Evolutionary conservation across 495 filamentous ascomycete genomes (phyloP).

Genomic region (Terfezia boudieri): DNA sequence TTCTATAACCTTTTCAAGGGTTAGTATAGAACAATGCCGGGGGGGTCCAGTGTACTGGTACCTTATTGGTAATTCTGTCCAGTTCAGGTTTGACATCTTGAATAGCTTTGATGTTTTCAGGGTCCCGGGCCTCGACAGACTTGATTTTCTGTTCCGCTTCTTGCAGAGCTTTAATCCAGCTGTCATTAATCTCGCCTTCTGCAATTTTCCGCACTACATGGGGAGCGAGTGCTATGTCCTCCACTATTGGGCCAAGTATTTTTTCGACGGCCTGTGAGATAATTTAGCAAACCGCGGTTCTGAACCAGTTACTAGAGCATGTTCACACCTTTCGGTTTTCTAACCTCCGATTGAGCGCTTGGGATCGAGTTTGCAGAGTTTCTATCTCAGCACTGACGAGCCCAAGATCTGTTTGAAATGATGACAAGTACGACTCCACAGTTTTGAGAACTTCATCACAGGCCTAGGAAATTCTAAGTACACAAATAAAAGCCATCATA

Average conservation of each 20-base stretch:
- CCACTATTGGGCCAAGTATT: slow-evolving; percentile 67
- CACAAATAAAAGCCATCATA: not conserved
- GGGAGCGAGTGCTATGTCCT: slow-evolving; percentile 75
- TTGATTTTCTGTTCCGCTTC: slow-evolving; percentile 62
- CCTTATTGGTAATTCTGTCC: slow-evolving; percentile 61
- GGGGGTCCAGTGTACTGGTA: slow-evolving; percentile 14
- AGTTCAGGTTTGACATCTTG: slow-evolving; percentile 70
- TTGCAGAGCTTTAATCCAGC: slow-evolving; percentile 63
- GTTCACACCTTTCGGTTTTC: slow-evolving; percentile 46
- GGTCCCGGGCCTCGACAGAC: slow-evolving; percentile 41
- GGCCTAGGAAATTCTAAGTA: slow-evolving; percentile 23
- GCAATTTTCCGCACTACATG: slow-evolving; percentile 56
- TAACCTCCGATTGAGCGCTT: slow-evolving; percentile 60
- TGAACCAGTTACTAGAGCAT: not conserved
- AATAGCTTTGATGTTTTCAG: slow-evolving; percentile 44
- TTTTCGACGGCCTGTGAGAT: slow-evolving; percentile 47
- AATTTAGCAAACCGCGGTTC: not conserved
- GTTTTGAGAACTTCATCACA: slow-evolving; percentile 88
- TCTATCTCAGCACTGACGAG: slow-evolving; percentile 89
- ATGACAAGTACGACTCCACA: slow-evolving; percentile 74
- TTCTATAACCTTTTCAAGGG: slow-evolving; percentile 47
- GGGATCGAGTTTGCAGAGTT: slow-evolving; percentile 66
- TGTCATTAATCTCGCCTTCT: slow-evolving; percentile 75
- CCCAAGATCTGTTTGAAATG: slow-evolving; percentile 79
- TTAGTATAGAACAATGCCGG: not conserved